Base-by-base conservation (phyloP, 2,329 filamentous ascomycete species). In the Cordyceps fumosorosea region DNA sequence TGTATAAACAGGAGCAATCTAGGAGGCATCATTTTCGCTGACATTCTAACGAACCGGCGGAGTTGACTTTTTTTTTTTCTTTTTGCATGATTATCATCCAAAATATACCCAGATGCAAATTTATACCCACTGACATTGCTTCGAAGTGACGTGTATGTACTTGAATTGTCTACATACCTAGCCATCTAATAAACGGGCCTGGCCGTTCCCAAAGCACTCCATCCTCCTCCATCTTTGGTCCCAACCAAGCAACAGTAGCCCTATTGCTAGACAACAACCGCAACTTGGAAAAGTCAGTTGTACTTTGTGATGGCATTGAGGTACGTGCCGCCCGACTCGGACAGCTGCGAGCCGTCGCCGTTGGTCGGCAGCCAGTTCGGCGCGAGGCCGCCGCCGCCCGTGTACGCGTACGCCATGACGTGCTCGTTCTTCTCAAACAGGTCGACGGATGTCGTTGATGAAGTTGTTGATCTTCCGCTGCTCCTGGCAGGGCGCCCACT, bases 391-490 rank as follows among this genome's bases (percentile, higher is more conserved):
- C 29, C 32, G 16, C 62, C 65, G 44, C 65, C 62, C 12, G 65
- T 66, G 54, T 65, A 66, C 5, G 64, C 65, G 42, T 66, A 66
- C 12, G 64, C 65, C 48, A 58, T 56, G 14, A 66, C 62, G 40
- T 65, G 62, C 32, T 64, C 60, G 29, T 65, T 64, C n/a, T 40
- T 52, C 60, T 66, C 64, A 16, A 66, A 63, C 37, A 65, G 37
- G 29, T 66, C 60, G 0, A 66, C 63, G n/a, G 26, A 64, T 48
- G 34, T 66, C 63, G 37, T 55, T 45, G 37, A 65, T 66, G 61
- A 62, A 66, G 37, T 60, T 34, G 53, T 66, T 65, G 24, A 66
- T 65, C 55, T 65, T 54, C 10, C 37, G 50, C 59, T 66, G 64
- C 20, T 66, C 58, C 18, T 44, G 22, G 56, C 64, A 66, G 18